Conservation (phyloP, 352 stramenopile genomes). For the Chrysophaeum taylorii region DNA sequence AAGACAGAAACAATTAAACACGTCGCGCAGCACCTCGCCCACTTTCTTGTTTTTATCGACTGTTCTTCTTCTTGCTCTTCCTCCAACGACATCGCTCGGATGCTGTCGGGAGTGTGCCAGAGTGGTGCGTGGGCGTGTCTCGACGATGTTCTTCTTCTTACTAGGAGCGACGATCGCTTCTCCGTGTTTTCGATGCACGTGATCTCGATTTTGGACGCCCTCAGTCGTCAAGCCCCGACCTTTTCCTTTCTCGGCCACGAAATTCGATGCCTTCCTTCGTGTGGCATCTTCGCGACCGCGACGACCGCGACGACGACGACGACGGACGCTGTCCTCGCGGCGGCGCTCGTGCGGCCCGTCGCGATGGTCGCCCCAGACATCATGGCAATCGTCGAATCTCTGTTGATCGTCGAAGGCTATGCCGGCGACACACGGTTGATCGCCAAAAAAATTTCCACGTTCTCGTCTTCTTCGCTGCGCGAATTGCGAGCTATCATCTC, state of each 20-base stretch:
- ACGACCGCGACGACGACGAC: too few relatives aligned
- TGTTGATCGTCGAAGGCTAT: conserved; percentile 81
- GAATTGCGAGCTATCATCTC: too few relatives aligned
- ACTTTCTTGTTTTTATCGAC: conserved; percentile 87
- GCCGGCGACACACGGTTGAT: conserved; percentile 64
- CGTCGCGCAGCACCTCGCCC: conserved; percentile 78
- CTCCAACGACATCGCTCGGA: too few relatives aligned
- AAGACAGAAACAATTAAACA: conserved; percentile 87
- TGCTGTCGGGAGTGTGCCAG: conserved; percentile 81
- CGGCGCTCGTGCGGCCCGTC: conserved; percentile 80
- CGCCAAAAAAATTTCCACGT: conserved; percentile 81
- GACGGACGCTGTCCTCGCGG: too few relatives aligned
- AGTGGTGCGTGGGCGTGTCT: conserved; percentile 83
- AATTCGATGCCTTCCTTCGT: conserved; percentile 70
- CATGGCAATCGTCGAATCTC: conserved; percentile 80
- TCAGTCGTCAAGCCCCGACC: conserved; percentile 55
- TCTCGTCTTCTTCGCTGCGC: too few relatives aligned
- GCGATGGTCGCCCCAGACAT: conserved; percentile 92
- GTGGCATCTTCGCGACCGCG: conserved; percentile 82
- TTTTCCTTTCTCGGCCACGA: conserved; percentile 67
- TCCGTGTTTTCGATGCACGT: conserved; percentile 81
- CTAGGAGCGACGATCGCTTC: conserved; percentile 41
- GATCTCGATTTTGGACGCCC: conserved; percentile 70
- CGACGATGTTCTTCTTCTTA: conserved; percentile 69
- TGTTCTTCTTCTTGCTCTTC: too few relatives aligned